Evolutionary conservation across 768 basidiomycete species (phyloP).

Genomic region (Boletus tomentosulus): DNA sequence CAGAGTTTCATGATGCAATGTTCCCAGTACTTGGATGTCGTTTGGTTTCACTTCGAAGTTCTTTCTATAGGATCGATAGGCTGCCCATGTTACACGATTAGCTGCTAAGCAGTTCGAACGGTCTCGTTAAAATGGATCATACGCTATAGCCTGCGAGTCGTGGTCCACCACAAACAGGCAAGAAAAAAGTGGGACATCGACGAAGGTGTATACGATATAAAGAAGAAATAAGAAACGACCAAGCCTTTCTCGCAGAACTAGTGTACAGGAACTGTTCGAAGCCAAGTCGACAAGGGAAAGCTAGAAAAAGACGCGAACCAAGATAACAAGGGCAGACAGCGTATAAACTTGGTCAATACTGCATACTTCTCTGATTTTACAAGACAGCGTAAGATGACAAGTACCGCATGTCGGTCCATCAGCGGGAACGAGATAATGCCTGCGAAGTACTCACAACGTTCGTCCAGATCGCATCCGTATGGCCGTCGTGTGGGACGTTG

Average conservation of each 20-base stretch:
- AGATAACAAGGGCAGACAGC: not conserved
- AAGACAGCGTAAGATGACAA: not conserved
- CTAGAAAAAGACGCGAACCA: conserved; percentile 3
- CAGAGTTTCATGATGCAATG: not conserved
- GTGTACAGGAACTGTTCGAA: conserved; percentile 20
- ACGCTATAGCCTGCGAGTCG: conserved; percentile 4
- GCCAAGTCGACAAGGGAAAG: not conserved
- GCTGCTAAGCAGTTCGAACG: conserved; percentile 4
- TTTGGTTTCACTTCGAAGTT: too few relatives aligned
- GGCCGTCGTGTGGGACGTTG: conserved; percentile 27
- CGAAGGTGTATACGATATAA: conserved; percentile 30
- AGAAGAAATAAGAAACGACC: conserved; percentile 30
- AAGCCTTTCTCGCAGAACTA: conserved; percentile 12
- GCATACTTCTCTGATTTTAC: conserved; percentile 24
- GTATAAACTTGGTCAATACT: conserved; percentile 18
- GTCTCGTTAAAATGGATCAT: conserved; percentile 14
- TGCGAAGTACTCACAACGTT: conserved; percentile 38
- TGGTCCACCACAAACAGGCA: conserved; percentile 4
- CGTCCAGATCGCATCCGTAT: conserved; percentile 39
- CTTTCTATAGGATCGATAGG: too few relatives aligned
- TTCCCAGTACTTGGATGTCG: not conserved
- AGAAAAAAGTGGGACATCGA: not conserved
- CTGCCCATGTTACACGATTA: conserved; percentile 8
- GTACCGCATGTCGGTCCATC: conserved; percentile 21
- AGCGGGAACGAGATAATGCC: conserved; percentile 29